Evolutionary conservation across 148 eudicot genomes (phyloP), one percentile per base, ranked within the genome.

Genomic region (Oxyria digyna): DNA sequence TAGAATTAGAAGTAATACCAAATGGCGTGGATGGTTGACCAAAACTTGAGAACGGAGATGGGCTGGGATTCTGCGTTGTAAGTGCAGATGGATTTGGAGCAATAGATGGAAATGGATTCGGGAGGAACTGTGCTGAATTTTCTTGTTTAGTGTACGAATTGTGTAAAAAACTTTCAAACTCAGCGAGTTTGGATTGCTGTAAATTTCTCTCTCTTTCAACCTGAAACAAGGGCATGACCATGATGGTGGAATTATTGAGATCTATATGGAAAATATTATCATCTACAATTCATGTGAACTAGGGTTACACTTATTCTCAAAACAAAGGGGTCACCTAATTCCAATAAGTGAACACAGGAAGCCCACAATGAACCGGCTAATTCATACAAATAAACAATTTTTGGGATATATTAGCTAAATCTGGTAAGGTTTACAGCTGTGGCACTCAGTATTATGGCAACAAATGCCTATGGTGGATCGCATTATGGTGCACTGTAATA

Each of bases 181-280:
- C 96, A 49, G 41, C 42, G 77, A 86, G 69, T 78, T 93, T 93
- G 72, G 90, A 71, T 69, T 85, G 85, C 20, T 83, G 75, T 64
- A 93, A 73, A 81, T 37, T 90, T 82, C 96, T 85, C 78, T 93
- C 98, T 76, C 81, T 86, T 75, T 90, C 96, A 69, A 90, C 86
- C 98, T 93, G 86, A 48, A 80, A 17, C 7, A 45, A 52, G 23
- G 65, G 65, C 11, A 59, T 5, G 5, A n/a, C 14, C 11, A 59
- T 5, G 5, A n/a, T 29, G 13, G 20, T 59, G 65, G 35, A 38
- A 18, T 59, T 31, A 15, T 0, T 59, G 62, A 54, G 31, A 15
- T 54, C 14, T 29, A 52, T 21, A 24, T 20, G 59, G 31, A 52
- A 52, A 8, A 52, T 21, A 57, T 27, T 24, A 57, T 54, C 32